Conservation (phyloP, 371 early-diverging fungal species). For the Batrachochytrium dendrobatidis region DNA sequence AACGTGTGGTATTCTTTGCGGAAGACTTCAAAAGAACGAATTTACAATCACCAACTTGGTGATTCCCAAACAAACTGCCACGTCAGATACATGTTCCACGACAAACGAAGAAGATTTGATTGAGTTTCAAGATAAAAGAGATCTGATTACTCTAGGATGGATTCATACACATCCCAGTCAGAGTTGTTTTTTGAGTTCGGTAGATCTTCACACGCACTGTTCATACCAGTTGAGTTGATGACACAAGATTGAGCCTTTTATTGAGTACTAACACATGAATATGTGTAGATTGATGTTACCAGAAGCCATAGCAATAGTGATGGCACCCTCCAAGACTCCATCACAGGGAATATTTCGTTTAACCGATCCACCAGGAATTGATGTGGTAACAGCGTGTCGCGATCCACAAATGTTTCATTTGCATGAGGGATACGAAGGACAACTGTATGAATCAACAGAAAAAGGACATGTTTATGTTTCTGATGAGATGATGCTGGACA, state of each 20-base stretch:
- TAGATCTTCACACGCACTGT: conserved; percentile 89
- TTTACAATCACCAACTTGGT: conserved; percentile 70
- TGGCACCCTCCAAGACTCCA: conserved; percentile 68
- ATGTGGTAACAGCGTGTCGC: conserved; percentile 66
- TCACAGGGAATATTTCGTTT: conserved; percentile 77
- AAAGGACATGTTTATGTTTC: background rate
- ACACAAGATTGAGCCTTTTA: background rate
- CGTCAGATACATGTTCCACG: conserved; percentile 80
- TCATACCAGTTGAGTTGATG: conserved; percentile 60
- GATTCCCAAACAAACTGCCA: conserved; percentile 83
- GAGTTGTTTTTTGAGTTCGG: conserved; percentile 85
- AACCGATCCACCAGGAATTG: conserved; percentile 82
- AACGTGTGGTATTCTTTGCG: conserved; percentile 85
- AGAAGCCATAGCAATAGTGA: conserved; percentile 90
- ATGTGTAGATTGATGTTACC: conserved; percentile 65
- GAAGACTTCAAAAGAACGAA: conserved; percentile 60
- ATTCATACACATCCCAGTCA: conserved; percentile 85
- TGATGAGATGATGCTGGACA: background rate
- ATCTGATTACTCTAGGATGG: conserved; percentile 87
- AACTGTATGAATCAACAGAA: background rate
- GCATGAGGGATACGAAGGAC: conserved; percentile 44
- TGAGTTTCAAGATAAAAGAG: conserved; percentile 61
- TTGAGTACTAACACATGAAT: background rate
- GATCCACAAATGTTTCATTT: conserved; percentile 73
- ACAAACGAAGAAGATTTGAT: conserved; percentile 83